phyloP scores from a whole-genome alignment of 2,329 filamentous ascomycete species.

The Stagonosporopsis rhizophila region DNA sequence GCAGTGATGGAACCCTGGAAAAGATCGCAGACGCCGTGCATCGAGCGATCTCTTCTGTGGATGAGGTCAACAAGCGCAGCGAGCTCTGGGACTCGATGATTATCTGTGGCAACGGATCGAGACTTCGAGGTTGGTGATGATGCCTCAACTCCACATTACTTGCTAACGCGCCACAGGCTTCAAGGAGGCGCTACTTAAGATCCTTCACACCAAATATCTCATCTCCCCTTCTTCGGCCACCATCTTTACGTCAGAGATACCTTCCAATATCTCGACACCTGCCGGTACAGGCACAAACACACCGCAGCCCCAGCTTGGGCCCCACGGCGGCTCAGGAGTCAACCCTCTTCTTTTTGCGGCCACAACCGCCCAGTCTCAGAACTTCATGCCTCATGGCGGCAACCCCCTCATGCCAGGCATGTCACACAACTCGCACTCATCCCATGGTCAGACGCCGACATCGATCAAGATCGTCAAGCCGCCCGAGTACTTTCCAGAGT shows the following conservation, averaged over 20 bases:
- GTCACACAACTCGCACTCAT: slow-evolving; percentile 63
- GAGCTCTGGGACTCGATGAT: slow-evolving; percentile 91
- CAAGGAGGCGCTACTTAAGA: slow-evolving; percentile 84
- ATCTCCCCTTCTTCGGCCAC: slow-evolving; percentile 92
- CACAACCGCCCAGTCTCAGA: slow-evolving; percentile 72
- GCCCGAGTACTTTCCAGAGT: slow-evolving; percentile 88
- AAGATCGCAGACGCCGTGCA: slow-evolving; percentile 85
- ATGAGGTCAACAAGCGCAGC: slow-evolving; percentile 83
- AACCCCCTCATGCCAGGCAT: slow-evolving; percentile 40
- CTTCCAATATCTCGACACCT: slow-evolving; percentile 90
- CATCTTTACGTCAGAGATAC: slow-evolving; percentile 96
- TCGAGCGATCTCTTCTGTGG: slow-evolving; percentile 79
- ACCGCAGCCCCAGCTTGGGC: slow-evolving; percentile 67
- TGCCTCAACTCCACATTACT: neutral
- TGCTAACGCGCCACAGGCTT: slow-evolving; percentile 66
- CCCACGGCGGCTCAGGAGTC: slow-evolving; percentile 65
- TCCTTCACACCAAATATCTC: slow-evolving; percentile 80
- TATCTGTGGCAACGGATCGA: slow-evolving; percentile 86
- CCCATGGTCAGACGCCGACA: slow-evolving; percentile 78
- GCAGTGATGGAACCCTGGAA: slow-evolving; percentile 76
- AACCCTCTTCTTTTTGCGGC: slow-evolving; percentile 93
- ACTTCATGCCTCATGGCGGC: slow-evolving; percentile 53
- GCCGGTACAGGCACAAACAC: slow-evolving; percentile 90
- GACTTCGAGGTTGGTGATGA: slow-evolving; percentile 61
- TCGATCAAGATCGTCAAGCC: slow-evolving; percentile 79